Evolutionary conservation across 768 basidiomycete genomes (phyloP).

Genomic region (Boletales sp.): DNA sequence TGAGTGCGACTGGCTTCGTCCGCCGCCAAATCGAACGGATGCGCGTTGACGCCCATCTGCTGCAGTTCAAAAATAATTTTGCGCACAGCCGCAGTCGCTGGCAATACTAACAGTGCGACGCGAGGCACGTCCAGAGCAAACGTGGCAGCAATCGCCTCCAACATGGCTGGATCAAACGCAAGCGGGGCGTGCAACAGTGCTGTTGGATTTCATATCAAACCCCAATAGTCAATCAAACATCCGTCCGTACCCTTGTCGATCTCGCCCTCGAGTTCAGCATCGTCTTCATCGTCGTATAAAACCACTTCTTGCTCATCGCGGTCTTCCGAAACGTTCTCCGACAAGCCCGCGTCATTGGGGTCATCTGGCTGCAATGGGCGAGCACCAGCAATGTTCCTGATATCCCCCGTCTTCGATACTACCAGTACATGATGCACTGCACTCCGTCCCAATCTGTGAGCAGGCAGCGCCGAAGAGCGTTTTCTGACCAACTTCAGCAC

Average conservation of each 20-base stretch:
- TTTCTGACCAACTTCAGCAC: constrained; percentile 27
- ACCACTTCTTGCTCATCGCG: constrained; percentile 13
- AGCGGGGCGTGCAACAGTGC: constrained; percentile 46
- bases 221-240: neutral
- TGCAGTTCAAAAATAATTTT: constrained; percentile 64
- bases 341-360: neutral
- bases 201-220: constrained; percentile 23
- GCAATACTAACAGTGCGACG: constrained; percentile 64
- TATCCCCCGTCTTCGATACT: constrained; percentile 48
- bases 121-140: constrained; percentile 74
- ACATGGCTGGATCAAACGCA: constrained; percentile 49
- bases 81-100: constrained; percentile 55
- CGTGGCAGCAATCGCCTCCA: constrained; percentile 67
- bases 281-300: constrained; percentile 24
- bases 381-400: constrained; percentile 55
- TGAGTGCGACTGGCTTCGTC: constrained; percentile 42
- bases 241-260: constrained; percentile 19
- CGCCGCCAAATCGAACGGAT: constrained; percentile 51
- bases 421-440: constrained; percentile 57
- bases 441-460: constrained; percentile 26
- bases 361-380: constrained; percentile 7
- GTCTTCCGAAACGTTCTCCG: neutral
- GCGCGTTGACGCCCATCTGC: constrained; percentile 64
- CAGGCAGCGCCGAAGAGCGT: constrained; percentile 24
- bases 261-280: constrained; percentile 13